phyloP scores from a whole-genome alignment of 2,329 filamentous ascomycete species.

The Camillea tinctor region DNA sequence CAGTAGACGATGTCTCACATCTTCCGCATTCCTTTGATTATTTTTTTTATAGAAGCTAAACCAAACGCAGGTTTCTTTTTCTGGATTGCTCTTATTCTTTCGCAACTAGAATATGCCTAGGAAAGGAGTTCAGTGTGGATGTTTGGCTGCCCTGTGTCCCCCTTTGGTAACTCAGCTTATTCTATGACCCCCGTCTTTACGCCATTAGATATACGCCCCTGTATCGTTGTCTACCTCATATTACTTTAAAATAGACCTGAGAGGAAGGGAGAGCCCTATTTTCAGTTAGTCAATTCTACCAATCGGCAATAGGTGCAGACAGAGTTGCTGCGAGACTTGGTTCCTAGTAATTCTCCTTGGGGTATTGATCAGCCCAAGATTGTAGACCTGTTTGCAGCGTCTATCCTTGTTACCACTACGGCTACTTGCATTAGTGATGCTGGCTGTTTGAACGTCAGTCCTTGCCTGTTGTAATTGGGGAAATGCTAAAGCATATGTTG shows the following conservation, averaged over 20 bases:
- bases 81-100: conserved; percentile 1
- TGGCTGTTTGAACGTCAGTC: conserved; percentile 33
- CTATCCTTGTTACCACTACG: conserved; percentile 26
- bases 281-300: conserved; percentile 10
- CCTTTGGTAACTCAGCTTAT: background rate
- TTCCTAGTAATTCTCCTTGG: conserved; percentile 1
- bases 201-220: conserved; percentile 9
- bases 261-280: background rate
- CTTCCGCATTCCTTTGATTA: conserved; percentile 28
- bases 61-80: conserved; percentile 20
- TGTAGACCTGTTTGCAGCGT: conserved; percentile 23
- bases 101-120: conserved; percentile 4
- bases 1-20: conserved; percentile 12
- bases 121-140: background rate
- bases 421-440: conserved; percentile 28
- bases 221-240: conserved; percentile 4
- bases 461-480: conserved; percentile 5
- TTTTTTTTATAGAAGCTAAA: conserved; percentile 12
- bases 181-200: conserved; percentile 2
- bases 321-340: conserved; percentile 1
- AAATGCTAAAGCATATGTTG: conserved; percentile 6
- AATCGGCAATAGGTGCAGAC: conserved; percentile 11
- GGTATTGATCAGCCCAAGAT: conserved; percentile 3
- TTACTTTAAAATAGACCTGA: conserved; percentile 6
- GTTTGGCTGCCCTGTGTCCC: conserved; percentile 2